Percentiles rank a stretch among this genome's conserved stretches.
Evolutionary conservation across 305 asterid species (phyloP).

Genomic region (Ajuga reptans): DNA sequence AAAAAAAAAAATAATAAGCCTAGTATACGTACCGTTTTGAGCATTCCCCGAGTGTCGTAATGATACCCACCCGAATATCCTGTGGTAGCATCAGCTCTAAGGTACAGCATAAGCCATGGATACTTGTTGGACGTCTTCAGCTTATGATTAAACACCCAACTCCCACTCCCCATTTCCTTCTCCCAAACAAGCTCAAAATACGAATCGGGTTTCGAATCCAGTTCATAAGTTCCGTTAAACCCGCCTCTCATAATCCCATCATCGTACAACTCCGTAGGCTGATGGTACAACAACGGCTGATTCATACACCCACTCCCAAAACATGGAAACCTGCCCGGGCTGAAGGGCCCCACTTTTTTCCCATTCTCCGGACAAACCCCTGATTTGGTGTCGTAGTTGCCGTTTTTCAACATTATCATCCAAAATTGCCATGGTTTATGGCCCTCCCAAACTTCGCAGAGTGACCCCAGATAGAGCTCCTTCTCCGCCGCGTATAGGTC

Average conservation of each 20-base stretch:
- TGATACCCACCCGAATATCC: constrained; percentile 77
- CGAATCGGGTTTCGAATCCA: constrained; percentile 14
- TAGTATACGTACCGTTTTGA: constrained; percentile 36
- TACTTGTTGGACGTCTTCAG: constrained; percentile 49
- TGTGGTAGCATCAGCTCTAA: constrained; percentile 68
- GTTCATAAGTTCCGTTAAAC: constrained; percentile 59
- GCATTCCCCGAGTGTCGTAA: constrained; percentile 75
- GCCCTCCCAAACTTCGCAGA: constrained; percentile 39
- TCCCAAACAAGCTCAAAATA: constrained; percentile 64
- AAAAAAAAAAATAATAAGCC: no score
- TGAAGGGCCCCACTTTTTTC: constrained; percentile 45
- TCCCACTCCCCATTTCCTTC: constrained; percentile 47
- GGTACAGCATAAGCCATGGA: constrained; percentile 73
- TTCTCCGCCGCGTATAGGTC: constrained; percentile 60
- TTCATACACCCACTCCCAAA: constrained; percentile 74
- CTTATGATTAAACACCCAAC: constrained; percentile 57
- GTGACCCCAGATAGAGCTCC: constrained; percentile 54
- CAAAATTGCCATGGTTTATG: constrained; percentile 70
- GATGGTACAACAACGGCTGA: constrained; percentile 46
- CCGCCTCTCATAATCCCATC: constrained; percentile 43
- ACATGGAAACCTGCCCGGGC: constrained; percentile 59
- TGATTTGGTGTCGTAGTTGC: constrained; percentile 55
- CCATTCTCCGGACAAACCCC: constrained; percentile 64
- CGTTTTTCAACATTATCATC: constrained; percentile 73
- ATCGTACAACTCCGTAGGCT: constrained; percentile 30